Evolutionary conservation across 2,329 filamentous ascomycete genomes (phyloP), one percentile per base, ranked within the genome.

Genomic region (Aspergillus sp.): DNA sequence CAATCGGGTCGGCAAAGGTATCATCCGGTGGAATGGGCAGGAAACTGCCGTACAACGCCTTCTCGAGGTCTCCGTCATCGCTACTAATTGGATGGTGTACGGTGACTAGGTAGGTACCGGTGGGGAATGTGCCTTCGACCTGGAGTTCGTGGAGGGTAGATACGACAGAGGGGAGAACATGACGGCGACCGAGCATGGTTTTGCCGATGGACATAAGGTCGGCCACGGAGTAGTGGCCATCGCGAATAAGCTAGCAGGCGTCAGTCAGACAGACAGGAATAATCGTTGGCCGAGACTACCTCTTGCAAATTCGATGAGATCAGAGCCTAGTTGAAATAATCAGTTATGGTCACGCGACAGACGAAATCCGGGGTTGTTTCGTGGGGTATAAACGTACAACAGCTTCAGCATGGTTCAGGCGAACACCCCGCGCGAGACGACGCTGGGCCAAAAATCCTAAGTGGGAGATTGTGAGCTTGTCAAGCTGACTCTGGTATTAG

Each of bases 391-490:
- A 40, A 59, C 61, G 40, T 69, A 93, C 88, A 53, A 82, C 83
- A 49, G 91, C 89, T 74, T 97, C 91, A 29, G 86, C 77, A 71
- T 95, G 89, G 63, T 97, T 97, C 57, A 97, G 74, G 63, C 84
- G 86, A 42, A 96, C 83, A 40, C 91, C 91, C 58, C 91, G 77
- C 29, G 91, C 91, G 53, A 97, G 82, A 47, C 91, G 82, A 52
- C 85, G 80, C 73, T 97, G 91, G 43, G 91, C 91, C 39, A 96
- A 78, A 54, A 86, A 78, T 56, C 91, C 91, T 49, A 95, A 75
- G 69, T 96, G 89, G 43, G 90, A 88, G 64, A 95, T 91, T 65
- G 86, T 79, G 69, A 97, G 88, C 82, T 97, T 97, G 77, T 97
- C 91, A 62, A 97, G 78, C 91, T 97, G 46, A 31, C 27, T 12